These are phyloP conservation scores for Avena eriantha DNA, from an alignment of 176 grass and related monocot genomes.

Conservation along the genomic window DNA sequence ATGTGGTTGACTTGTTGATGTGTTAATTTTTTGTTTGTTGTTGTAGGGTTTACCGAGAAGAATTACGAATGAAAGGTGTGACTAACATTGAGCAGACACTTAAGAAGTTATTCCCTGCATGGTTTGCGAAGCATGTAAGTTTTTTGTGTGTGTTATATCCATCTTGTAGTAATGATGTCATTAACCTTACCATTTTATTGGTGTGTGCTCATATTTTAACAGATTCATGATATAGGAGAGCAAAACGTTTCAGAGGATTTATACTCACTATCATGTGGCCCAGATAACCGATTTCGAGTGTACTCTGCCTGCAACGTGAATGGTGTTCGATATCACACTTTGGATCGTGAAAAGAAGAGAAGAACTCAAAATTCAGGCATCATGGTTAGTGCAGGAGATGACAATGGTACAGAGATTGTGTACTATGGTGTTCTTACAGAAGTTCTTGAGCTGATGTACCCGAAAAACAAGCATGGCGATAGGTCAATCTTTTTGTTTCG, in stretches of 20 bases:
- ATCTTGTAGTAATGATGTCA: too few relatives aligned
- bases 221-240: neutral
- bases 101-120: neutral
- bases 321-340: slow-evolving; percentile 15
- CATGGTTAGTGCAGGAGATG: neutral
- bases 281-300: neutral
- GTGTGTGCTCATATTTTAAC: neutral
- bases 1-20: neutral
- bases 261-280: slow-evolving; percentile 1
- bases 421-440: neutral
- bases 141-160: neutral
- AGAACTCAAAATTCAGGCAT: slow-evolving; percentile 16
- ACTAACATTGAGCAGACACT: neutral
- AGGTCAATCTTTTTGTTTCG: neutral
- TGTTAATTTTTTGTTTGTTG: neutral
- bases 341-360: neutral
- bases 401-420: neutral
- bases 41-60: neutral
- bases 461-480: slow-evolving; percentile 2
- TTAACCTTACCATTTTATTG: neutral
- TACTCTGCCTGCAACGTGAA: neutral
- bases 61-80: neutral
- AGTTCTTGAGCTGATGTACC: neutral
- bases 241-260: neutral
- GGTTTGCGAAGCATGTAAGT: neutral